Conservation (phyloP, 2,329 filamentous ascomycete species). For the Ceratocystis destructans region DNA sequence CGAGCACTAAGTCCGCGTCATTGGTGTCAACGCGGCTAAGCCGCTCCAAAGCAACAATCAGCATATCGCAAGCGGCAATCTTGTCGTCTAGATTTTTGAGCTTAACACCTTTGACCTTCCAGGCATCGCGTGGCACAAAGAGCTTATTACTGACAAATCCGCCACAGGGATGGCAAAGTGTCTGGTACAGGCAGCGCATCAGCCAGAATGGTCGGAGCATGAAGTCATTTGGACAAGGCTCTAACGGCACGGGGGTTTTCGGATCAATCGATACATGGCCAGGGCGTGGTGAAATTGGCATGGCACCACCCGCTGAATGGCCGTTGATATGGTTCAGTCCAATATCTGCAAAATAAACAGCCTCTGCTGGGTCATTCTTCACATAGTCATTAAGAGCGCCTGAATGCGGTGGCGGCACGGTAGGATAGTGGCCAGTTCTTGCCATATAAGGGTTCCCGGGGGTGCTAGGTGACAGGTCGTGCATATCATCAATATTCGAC, state of each 20-base stretch:
- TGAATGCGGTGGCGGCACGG: slow-evolving; percentile 53
- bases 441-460: slow-evolving; percentile 54
- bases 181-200: slow-evolving; percentile 88
- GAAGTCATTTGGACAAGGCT: slow-evolving; percentile 80
- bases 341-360: slow-evolving; percentile 70
- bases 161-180: slow-evolving; percentile 76
- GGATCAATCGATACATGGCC: slow-evolving; percentile 43
- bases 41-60: slow-evolving; percentile 78
- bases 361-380: slow-evolving; percentile 47
- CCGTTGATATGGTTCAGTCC: slow-evolving; percentile 46
- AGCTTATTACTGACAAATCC: slow-evolving; percentile 85
- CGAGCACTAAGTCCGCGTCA: slow-evolving; percentile 80
- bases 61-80: slow-evolving; percentile 74
- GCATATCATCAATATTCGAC: slow-evolving; percentile 45
- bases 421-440: slow-evolving; percentile 35
- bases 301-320: slow-evolving; percentile 3
- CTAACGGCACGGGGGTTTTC: slow-evolving; percentile 58
- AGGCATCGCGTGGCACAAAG: slow-evolving; percentile 84
- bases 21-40: slow-evolving; percentile 72
- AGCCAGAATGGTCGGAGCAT: slow-evolving; percentile 95
- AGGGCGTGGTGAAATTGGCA: slow-evolving; percentile 34
- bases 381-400: slow-evolving; percentile 46
- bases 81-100: slow-evolving; percentile 88
- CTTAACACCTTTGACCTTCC: slow-evolving; percentile 88
- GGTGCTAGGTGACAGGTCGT: slow-evolving; percentile 58